phyloP scores from a whole-genome alignment of 495 filamentous ascomycete species.

The Penicillium nucicola region DNA sequence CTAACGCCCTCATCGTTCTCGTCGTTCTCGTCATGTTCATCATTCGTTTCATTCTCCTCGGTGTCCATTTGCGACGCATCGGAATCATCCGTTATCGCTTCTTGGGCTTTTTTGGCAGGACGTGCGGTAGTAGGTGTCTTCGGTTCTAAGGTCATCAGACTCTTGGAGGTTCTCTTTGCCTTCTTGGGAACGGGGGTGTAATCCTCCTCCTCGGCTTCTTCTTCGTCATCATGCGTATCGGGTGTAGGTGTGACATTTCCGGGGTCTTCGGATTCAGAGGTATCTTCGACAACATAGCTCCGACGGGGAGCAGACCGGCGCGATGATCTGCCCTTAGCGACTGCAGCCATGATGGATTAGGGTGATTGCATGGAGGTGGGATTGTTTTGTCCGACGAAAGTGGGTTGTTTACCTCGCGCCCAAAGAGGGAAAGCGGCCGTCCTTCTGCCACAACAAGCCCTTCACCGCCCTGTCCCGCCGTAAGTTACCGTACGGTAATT shows the following conservation, averaged over 20 bases:
- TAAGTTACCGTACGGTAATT: slow-evolving; percentile 23
- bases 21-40: slow-evolving; percentile 16
- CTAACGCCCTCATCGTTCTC: slow-evolving; percentile 38
- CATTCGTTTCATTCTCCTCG: slow-evolving; percentile 25
- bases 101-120: slow-evolving; percentile 32
- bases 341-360: slow-evolving; percentile 48
- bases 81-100: slow-evolving; percentile 28
- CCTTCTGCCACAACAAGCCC: slow-evolving; percentile 38
- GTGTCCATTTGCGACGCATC: slow-evolving; percentile 27
- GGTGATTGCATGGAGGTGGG: slow-evolving; percentile 26
- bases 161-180: slow-evolving; percentile 44
- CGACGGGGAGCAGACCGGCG: slow-evolving; percentile 69
- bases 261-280: slow-evolving; percentile 63
- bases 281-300: slow-evolving; percentile 69
- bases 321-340: slow-evolving; percentile 69
- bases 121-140: slow-evolving; percentile 41
- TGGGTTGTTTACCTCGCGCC: slow-evolving; percentile 48
- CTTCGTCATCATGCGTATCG: slow-evolving; percentile 39
- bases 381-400: slow-evolving; percentile 29
- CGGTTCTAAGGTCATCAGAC: slow-evolving; percentile 57
- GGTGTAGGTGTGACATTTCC: slow-evolving; percentile 51
- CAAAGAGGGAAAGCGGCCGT: slow-evolving; percentile 33
- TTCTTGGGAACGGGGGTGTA: slow-evolving; percentile 70
- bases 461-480: slow-evolving; percentile 26
- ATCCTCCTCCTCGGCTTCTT: slow-evolving; percentile 65